These are phyloP conservation scores for Cryptococcus neoformans DNA, from an alignment of 1,284 basidiomycete genomes.

Conservation along the genomic window DNA sequence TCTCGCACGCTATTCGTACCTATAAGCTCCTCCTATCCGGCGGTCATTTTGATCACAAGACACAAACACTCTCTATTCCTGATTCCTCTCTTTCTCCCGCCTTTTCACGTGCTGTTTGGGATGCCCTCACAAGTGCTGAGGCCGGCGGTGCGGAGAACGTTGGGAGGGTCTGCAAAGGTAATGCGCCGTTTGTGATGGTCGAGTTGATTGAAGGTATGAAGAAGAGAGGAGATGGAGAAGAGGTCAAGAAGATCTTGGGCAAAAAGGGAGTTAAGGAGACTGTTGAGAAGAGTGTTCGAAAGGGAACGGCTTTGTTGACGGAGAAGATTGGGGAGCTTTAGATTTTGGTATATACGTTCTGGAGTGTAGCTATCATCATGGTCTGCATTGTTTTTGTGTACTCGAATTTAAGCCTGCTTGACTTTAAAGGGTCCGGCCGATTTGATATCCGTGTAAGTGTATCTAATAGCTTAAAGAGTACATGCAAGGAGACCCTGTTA, in stretches of 20 bases:
- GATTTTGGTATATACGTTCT: neutral
- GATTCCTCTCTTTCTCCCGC: constrained; percentile 58
- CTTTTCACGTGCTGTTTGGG: constrained; percentile 61
- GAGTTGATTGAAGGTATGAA: constrained; percentile 67
- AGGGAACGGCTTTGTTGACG: constrained; percentile 42
- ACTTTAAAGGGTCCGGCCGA: too few relatives aligned
- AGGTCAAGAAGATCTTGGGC: constrained; percentile 60
- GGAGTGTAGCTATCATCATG: neutral
- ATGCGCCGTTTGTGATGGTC: constrained; percentile 73
- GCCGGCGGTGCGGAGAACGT: constrained; percentile 46
- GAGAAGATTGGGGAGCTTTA: constrained; percentile 40
- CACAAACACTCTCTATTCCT: constrained; percentile 55
- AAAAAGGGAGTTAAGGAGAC: constrained; percentile 45
- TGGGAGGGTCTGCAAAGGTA: constrained; percentile 60
- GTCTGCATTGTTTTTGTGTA: neutral
- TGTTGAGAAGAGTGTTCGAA: constrained; percentile 37
- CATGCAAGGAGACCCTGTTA: neutral
- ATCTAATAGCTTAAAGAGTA: neutral
- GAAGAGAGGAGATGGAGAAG: constrained; percentile 50
- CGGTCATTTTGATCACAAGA: constrained; percentile 72
- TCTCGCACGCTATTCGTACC: constrained; percentile 71
- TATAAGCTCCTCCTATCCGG: constrained; percentile 85
- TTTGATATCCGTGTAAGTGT: neutral
- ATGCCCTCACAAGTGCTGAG: constrained; percentile 51
- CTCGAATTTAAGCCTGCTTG: too few relatives aligned